A percentile compares a stretch with the other conserved stretches of the same genome.
Evolutionary conservation across 2,329 filamentous ascomycete species (phyloP).

Genomic region (Cladosporium cucumerinum): DNA sequence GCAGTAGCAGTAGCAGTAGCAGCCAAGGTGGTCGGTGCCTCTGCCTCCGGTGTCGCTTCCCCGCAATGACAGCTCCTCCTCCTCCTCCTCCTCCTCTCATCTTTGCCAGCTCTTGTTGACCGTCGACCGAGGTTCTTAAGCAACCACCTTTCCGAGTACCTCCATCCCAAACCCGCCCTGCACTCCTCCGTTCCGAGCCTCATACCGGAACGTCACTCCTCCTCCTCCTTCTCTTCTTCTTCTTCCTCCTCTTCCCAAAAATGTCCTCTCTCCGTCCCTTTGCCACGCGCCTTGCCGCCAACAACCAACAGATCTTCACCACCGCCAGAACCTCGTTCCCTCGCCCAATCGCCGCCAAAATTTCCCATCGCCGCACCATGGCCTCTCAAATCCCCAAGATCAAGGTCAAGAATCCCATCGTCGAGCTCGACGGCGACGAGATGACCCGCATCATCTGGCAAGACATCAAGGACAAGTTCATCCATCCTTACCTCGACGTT

Average conservation of each 20-base stretch:
- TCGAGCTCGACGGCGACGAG: constrained; percentile 90
- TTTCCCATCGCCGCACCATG: constrained; percentile 38
- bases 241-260: background rate
- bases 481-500: constrained; percentile 91
- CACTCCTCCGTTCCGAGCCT: background rate
- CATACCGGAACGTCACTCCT: constrained; percentile 11
- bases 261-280: constrained; percentile 28
- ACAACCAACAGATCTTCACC: constrained; percentile 18
- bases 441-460: constrained; percentile 99
- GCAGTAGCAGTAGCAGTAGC: too few relatives aligned
- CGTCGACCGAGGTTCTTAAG: constrained; percentile 1
- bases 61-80: constrained; percentile 5
- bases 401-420: constrained; percentile 98
- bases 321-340: constrained; percentile 27
- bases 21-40: background rate
- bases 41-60: constrained; percentile 10
- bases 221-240: background rate
- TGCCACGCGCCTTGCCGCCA: constrained; percentile 17
- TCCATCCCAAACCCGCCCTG: background rate
- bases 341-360: constrained; percentile 32
- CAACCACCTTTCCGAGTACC: background rate
- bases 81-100: too few relatives aligned
- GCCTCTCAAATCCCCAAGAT: constrained; percentile 67
- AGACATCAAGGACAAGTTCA: constrained; percentile 99
- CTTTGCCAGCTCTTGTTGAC: background rate